These are phyloP conservation scores for Gossypium davidsonii DNA, from an alignment of 441 rosid species.

Conservation along the genomic window DNA sequence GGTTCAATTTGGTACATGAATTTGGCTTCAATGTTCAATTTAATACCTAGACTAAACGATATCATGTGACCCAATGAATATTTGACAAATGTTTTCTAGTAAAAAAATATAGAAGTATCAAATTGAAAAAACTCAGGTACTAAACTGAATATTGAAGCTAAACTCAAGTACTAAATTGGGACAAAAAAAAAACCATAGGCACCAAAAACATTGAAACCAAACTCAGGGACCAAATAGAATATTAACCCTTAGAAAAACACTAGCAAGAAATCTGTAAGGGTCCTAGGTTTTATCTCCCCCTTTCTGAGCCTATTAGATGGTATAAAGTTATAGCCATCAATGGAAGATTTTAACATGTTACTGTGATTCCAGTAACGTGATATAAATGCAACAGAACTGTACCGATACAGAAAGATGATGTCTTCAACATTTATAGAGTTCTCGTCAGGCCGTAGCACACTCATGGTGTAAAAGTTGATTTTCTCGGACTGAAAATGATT, in stretches of 20 bases:
- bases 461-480: constrained; percentile 80
- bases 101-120: too few species aligned
- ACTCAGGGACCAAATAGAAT: too few species aligned
- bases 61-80: too few species aligned
- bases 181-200: too few species aligned
- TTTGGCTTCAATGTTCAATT: too few species aligned
- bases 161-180: too few species aligned
- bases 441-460: constrained; percentile 73
- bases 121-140: too few species aligned
- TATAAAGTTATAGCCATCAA: neutral
- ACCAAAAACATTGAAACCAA: too few species aligned
- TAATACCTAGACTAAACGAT: too few species aligned
- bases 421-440: constrained; percentile 53
- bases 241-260: neutral
- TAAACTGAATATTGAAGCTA: too few species aligned
- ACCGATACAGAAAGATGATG: constrained; percentile 83
- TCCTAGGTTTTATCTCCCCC: neutral
- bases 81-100: too few species aligned
- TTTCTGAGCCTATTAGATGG: neutral
- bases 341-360: neutral
- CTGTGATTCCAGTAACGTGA: neutral
- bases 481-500: constrained; percentile 58
- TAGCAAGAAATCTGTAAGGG: neutral
- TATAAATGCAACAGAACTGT: constrained; percentile 18
- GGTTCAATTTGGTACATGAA: too few species aligned